Percentiles rank a stretch among this genome's conserved stretches.
Evolutionary conservation across 805 yeast species (phyloP).

Genomic region (Kodamaea sagamina): DNA sequence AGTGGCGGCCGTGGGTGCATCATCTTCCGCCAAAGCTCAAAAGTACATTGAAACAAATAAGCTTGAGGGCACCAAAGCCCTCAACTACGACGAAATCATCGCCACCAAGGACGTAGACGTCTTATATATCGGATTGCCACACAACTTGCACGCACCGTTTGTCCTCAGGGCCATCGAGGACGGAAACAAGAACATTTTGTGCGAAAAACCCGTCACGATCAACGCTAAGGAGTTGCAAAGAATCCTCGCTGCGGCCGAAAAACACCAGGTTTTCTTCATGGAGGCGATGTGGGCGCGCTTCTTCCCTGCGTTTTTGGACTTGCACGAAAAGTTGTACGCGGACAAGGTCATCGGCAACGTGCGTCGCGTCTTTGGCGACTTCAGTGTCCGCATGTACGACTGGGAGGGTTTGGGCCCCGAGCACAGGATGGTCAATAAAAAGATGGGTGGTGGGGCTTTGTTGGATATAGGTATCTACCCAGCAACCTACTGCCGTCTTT

Average conservation of each 20-base stretch:
- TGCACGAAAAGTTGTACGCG: constrained; percentile 37
- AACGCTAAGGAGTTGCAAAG: constrained; percentile 46
- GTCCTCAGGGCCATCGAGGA: constrained; percentile 43
- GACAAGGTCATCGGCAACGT: constrained; percentile 50
- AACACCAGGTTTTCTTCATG: constrained; percentile 49
- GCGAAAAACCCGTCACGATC: constrained; percentile 58
- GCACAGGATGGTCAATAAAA: constrained; percentile 37
- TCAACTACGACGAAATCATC: constrained; percentile 46
- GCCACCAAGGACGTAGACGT: constrained; percentile 44
- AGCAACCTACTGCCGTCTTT: constrained; percentile 37
- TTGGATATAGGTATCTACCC: constrained; percentile 58
- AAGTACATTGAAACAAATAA: constrained; percentile 25
- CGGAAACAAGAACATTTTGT: constrained; percentile 53
- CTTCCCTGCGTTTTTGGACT: constrained; percentile 45
- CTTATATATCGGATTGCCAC: constrained; percentile 59
- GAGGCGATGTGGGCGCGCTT: constrained; percentile 63
- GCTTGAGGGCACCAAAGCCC: constrained; percentile 17
- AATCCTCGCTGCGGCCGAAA: constrained; percentile 44
- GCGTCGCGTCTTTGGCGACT: constrained; percentile 45
- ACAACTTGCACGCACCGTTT: constrained; percentile 50
- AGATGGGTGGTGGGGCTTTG: constrained; percentile 57
- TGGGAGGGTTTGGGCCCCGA: constrained; percentile 28
- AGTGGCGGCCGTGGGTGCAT: constrained; percentile 42
- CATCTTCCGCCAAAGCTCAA: constrained; percentile 36
- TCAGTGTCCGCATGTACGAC: constrained; percentile 38